Percentiles rank a stretch among this genome's conserved stretches.
Evolutionary conservation across 1,284 basidiomycete genomes (phyloP).

Genomic region (Apiotrichum mycotoxinovorans): DNA sequence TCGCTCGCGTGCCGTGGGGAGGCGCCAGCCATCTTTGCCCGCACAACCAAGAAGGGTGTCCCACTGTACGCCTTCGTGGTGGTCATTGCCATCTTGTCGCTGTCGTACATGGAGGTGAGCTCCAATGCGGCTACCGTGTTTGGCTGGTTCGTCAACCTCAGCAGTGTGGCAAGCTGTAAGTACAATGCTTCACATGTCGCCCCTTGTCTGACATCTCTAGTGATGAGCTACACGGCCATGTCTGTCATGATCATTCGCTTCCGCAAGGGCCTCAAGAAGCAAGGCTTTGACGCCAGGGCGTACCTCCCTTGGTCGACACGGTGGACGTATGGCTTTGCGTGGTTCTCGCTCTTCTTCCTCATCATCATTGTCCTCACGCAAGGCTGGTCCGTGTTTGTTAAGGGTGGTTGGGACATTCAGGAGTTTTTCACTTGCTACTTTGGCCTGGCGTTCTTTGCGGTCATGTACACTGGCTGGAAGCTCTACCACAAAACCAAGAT

Average conservation of each 20-base stretch:
- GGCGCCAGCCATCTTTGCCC: constrained; percentile 18
- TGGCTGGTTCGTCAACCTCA: constrained; percentile 19
- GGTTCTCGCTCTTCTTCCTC: constrained; percentile 11
- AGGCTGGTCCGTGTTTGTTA: constrained; percentile 19
- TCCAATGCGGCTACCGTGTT: constrained; percentile 14
- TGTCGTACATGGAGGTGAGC: constrained; percentile 19
- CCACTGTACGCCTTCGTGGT: constrained; percentile 10
- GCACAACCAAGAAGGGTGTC: constrained; percentile 20
- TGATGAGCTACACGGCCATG: constrained; percentile 18
- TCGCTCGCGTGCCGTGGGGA: constrained; percentile 15
- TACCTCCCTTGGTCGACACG: constrained; percentile 13
- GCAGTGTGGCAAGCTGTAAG: constrained; percentile 1
- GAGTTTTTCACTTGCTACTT: constrained; percentile 18
- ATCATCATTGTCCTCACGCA: constrained; percentile 14
- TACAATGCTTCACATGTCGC: too few species aligned
- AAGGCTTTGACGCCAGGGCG: constrained; percentile 2
- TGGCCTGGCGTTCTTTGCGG: constrained; percentile 15
- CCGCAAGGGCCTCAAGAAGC: not conserved
- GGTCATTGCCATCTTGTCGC: constrained; percentile 13
- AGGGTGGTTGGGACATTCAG: constrained; percentile 13
- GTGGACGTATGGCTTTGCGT: constrained; percentile 10
- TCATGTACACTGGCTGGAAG: constrained; percentile 20
- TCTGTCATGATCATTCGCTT: not conserved
- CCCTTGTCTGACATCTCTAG: not conserved
- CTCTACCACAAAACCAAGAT: constrained; percentile 7